Conservation (phyloP, 2,329 filamentous ascomycete species). For the Cladosporium sp. region DNA sequence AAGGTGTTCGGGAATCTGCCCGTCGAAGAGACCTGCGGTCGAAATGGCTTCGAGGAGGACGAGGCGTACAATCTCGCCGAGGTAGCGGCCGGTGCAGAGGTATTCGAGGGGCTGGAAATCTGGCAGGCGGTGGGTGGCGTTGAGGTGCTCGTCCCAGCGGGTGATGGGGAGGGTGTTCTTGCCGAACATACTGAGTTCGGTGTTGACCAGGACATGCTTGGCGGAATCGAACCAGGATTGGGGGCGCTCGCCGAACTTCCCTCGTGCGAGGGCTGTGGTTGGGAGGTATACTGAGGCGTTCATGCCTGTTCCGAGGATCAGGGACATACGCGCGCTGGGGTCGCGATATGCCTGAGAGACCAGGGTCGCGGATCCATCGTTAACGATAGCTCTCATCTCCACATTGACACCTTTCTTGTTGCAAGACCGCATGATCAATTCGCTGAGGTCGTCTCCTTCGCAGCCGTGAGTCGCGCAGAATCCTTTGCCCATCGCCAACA, state of each 20-base stretch:
- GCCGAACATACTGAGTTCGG: slow-evolving; percentile 64
- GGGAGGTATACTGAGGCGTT: slow-evolving; percentile 62
- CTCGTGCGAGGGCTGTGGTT: slow-evolving; percentile 47
- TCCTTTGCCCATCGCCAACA: slow-evolving; percentile 63
- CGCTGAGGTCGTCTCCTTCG: slow-evolving; percentile 56
- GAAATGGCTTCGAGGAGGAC: slow-evolving; percentile 58
- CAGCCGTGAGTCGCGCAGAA: slow-evolving; percentile 58
- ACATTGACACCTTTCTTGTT: slow-evolving; percentile 52
- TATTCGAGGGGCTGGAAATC: slow-evolving; percentile 65
- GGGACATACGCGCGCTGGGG: slow-evolving; percentile 56
- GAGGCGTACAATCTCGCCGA: slow-evolving; percentile 60
- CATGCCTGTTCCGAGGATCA: slow-evolving; percentile 62
- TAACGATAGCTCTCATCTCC: slow-evolving; percentile 58
- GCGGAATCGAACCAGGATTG: slow-evolving; percentile 53
- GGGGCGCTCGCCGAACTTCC: slow-evolving; percentile 55
- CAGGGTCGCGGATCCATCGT: slow-evolving; percentile 59
- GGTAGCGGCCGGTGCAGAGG: slow-evolving; percentile 59
- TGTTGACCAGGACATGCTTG: slow-evolving; percentile 61
- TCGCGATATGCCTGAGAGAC: slow-evolving; percentile 60
- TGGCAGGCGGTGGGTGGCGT: slow-evolving; percentile 52
- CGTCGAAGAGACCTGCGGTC: slow-evolving; percentile 53
- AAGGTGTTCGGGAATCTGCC: slow-evolving; percentile 51
- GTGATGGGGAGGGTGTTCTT: slow-evolving; percentile 55
- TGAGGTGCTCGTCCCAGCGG: slow-evolving; percentile 59
- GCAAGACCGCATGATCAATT: slow-evolving; percentile 57